Evolutionary conservation across 2,329 filamentous ascomycete genomes (phyloP), one percentile per base, ranked within the genome.

Genomic region (Botrytis deweyae): DNA sequence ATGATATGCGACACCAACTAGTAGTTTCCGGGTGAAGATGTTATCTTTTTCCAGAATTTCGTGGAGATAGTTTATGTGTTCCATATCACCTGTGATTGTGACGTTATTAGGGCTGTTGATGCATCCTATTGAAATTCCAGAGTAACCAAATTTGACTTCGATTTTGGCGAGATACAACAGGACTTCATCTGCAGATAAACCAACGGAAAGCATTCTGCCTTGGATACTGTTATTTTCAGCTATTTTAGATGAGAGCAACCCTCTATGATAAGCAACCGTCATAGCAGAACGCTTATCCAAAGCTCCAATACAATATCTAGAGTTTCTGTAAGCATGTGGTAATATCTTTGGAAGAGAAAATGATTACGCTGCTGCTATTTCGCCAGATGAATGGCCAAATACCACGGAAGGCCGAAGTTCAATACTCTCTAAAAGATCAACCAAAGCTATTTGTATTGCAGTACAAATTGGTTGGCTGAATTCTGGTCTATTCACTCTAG

Each of bases 351-450:
- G 33, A 58, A 59, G 18, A 33, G 29, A 29, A 5, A 20, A 44
- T 42, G 25, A 38, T 49, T 71, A 73, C 67, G 72, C 72, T 36
- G 72, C 49, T 2, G 79, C 84, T 46, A 86, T 85, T 72, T 87
- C 85, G 14, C 85, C 85, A 55, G 80, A 82, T 0, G 84, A 86
- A 76, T 87, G 85, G 1, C 85, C 84, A 7, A 82, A 78, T 0
- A 85, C 83, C 1, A 79, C 81, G 0, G 75, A 66, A 0, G 84
- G 83, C 7, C 73, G 75, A 29, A 87, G 77, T 1, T 81, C 82
- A 80, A 82, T 85, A 1, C 82, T 82, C 36, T 81, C 40, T 0
- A 87, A 79, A 5, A 87, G 79, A 25, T 84, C 80, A 0, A 84
- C 82, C 2, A 87, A 77, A 1, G 82, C 72, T 22, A 88, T 78